Base-by-base conservation (phyloP, 768 basidiomycete species). In the Trametes meyenii region DNA sequence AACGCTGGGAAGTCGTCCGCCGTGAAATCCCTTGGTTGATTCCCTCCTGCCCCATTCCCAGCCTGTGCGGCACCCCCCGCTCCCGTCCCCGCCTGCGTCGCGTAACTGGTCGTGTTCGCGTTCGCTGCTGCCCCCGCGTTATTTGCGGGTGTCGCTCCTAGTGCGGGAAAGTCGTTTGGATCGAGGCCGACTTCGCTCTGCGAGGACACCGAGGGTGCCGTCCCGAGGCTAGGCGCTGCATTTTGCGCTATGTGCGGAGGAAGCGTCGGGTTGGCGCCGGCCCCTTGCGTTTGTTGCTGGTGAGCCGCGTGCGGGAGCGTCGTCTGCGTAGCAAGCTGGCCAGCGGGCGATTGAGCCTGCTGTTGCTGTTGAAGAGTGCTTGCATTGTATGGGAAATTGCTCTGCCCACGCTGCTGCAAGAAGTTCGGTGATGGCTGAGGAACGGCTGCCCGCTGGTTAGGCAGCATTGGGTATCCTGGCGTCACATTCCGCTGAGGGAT, bases 1-100 rank as follows among this genome's bases (percentile, higher is more conserved):
- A 95, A 78, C 17, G 93, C 93, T 52, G 93, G 93, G 72, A 95
- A 94, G 77, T 95, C 93, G 66, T 94, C 92, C 42, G 88, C 85
- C n/a, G 88, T 89, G 62, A 94, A 90, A 72, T 89, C 87, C 69
- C 87, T 79, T 58, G 83, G 74, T 66, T 83, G 81, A 63, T 71
- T 68, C 24, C 62, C 62, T 36, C 79, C 79, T 29, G 73, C 64
- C 50, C 76, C 77, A 56, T 75, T 72, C 35, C 73, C 74, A 48
- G 70, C 70, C 61, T 72, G 71, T 48, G 67, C 70, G 57, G 73
- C 67, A 11, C 55, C 62, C 36, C 76, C 71, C 60, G 67, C 78
- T n/a, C 81, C 85, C 24, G 84, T 86, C 38, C 89, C 90, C 16
- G 89, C 91, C 71, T 93, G 92, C 59, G 81, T 89, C 48, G 92